A percentile compares a stretch with the other conserved stretches of the same genome.
Evolutionary conservation across 164 flowering plant species (phyloP).

Genomic region (Nymphaea colorata): DNA sequence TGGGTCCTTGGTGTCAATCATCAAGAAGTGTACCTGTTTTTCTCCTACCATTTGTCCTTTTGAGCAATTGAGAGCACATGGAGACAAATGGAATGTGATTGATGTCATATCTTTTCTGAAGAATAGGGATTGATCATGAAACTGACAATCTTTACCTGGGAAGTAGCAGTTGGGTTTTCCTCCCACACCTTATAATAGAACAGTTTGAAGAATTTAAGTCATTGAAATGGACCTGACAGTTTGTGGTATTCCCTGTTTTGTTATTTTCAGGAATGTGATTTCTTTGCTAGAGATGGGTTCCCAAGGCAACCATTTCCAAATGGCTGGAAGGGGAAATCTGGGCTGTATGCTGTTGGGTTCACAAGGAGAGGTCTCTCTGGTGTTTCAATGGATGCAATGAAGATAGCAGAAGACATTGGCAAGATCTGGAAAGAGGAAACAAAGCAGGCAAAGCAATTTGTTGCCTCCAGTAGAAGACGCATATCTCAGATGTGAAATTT

Average conservation of each 20-base stretch:
- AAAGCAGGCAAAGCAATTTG: slow-evolving; percentile 16
- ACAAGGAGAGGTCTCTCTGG: slow-evolving; percentile 59
- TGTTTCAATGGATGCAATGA: slow-evolving; percentile 46
- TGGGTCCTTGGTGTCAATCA: too few species aligned
- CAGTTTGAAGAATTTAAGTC: too few species aligned
- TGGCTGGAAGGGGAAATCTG: slow-evolving; percentile 59
- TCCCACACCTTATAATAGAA: too few species aligned
- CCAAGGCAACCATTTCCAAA: slow-evolving; percentile 42
- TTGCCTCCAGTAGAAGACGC: slow-evolving; percentile 50
- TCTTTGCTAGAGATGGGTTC: slow-evolving; percentile 46
- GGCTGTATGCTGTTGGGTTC: slow-evolving; percentile 62
- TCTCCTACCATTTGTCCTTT: too few species aligned
- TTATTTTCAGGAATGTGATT: slow-evolving; percentile 23
- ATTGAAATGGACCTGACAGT: background rate
- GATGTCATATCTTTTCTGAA: too few species aligned
- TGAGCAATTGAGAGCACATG: too few species aligned
- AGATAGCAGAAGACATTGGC: slow-evolving; percentile 48
- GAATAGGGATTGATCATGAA: too few species aligned
- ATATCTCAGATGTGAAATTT: slow-evolving; percentile 35
- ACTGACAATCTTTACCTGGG: too few species aligned
- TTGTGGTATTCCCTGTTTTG: background rate
- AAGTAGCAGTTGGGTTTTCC: too few species aligned
- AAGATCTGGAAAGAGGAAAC: slow-evolving; percentile 26
- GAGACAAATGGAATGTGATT: too few species aligned
- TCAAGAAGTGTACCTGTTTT: too few species aligned